Percentiles rank a stretch among this genome's conserved stretches.
phyloP scores from a whole-genome alignment of 768 basidiomycete species.

The Ramaria sp. region DNA sequence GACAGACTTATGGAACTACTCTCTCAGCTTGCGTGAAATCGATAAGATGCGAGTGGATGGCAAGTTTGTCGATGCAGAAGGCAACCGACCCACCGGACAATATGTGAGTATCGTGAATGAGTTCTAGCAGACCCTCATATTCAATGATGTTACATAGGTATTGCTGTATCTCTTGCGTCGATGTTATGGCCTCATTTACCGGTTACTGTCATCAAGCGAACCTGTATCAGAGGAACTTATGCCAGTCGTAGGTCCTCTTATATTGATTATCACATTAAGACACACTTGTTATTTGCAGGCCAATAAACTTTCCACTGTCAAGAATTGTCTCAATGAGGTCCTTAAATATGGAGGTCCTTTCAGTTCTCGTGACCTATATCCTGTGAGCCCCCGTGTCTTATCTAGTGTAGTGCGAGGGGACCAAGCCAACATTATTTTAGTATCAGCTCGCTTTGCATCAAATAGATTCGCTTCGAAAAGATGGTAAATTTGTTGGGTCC shows the following conservation, averaged over 20 bases:
- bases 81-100: constrained; percentile 87
- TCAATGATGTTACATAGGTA: constrained; percentile 40
- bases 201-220: constrained; percentile 86
- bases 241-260: constrained; percentile 60
- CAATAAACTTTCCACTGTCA: constrained; percentile 92
- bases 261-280: background rate
- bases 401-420: background rate
- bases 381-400: constrained; percentile 39
- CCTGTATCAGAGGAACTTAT: constrained; percentile 97
- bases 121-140: background rate
- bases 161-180: constrained; percentile 85
- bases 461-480: constrained; percentile 86
- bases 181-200: constrained; percentile 94
- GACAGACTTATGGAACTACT: constrained; percentile 90
- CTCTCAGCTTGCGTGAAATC: constrained; percentile 86
- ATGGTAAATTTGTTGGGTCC: constrained; percentile 84
- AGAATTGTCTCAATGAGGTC: constrained; percentile 94
- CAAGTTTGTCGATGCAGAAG: constrained; percentile 92
- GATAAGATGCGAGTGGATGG: constrained; percentile 97
- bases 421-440: constrained; percentile 27
- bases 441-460: constrained; percentile 93
- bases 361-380: constrained; percentile 85
- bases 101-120: constrained; percentile 49
- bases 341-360: constrained; percentile 92
- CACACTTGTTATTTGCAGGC: constrained; percentile 42